Base-by-base conservation (phyloP, 345 rosid species). In the Orychophragmus violaceus region DNA sequence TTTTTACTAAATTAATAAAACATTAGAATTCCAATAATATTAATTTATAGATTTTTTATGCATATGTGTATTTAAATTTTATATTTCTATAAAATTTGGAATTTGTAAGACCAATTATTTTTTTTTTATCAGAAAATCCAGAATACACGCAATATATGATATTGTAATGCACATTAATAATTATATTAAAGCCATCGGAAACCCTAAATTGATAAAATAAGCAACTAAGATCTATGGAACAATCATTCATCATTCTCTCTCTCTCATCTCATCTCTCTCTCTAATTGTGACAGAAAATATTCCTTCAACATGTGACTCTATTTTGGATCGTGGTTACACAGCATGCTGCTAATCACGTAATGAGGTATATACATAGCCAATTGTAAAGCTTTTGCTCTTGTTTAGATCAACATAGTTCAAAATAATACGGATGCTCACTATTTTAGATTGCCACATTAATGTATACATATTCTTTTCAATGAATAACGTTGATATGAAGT, bases 261-360 rank as follows among this genome's bases (percentile, higher is more conserved):
- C 67, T 62, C 69, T 33, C 55, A n/a, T 10, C 41, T 28, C 55
- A 8, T 5, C 41, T 28, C 16, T 51, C 62, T 32, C 49, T 41
- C 24, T 23, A 59, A 59, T 59, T 41, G 62, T 59, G 69, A 53
- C 73, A 74, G 54, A 58, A 65, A 67, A 61, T 74, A 74, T 74
- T 74, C 77, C 49, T 27, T 61, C 46, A 33, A 54, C 77, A 74
- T 74, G 77, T 74, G 69, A 67, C 51, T 52, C 22, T 51, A 51
- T 45, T 52, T 67, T 68, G 63, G 77, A 74, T 27, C 48, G 72
- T 74, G 37, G 50, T 59, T 59, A 58, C 37, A 50, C 61, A 57
- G 32, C 22, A 65, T 30, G 67, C 51, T 66, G 39, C 61, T 29
- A 56, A 50, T 48, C 24, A 37, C 13, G 13, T 9, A 48, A 46